A percentile compares a stretch with the other conserved stretches of the same genome.
Evolutionary conservation across 2,329 filamentous ascomycete species (phyloP).

Genomic region (Colletotrichum simmondsii): DNA sequence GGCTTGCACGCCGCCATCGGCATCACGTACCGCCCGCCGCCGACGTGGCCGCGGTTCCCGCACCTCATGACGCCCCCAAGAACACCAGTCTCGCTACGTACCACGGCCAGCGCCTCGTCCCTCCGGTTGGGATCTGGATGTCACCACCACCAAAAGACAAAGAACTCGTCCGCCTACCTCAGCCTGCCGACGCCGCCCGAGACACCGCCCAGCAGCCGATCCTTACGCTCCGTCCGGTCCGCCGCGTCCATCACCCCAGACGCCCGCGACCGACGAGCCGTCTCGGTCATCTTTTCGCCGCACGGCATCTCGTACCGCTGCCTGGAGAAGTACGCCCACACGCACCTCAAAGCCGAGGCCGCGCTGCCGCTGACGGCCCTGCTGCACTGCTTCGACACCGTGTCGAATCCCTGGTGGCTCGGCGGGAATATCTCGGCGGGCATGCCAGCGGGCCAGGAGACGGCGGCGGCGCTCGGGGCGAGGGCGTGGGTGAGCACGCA

Average conservation of each 20-base stretch:
- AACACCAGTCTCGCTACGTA: slow-evolving; percentile 39
- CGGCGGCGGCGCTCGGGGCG: slow-evolving; percentile 64
- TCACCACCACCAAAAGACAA: slow-evolving; percentile 7
- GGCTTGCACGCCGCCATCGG: slow-evolving; percentile 74
- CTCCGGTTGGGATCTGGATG: slow-evolving; percentile 16
- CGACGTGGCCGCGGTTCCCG: slow-evolving; percentile 38
- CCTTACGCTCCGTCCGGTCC: slow-evolving; percentile 49
- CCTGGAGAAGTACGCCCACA: slow-evolving; percentile 65
- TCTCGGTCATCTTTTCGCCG: slow-evolving; percentile 73
- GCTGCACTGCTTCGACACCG: slow-evolving; percentile 71
- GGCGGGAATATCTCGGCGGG: slow-evolving; percentile 69
- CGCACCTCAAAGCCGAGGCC: slow-evolving; percentile 65
- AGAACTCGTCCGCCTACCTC: slow-evolving; percentile 35
- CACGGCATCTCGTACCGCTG: slow-evolving; percentile 68
- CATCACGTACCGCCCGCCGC: slow-evolving; percentile 76
- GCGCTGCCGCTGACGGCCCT: slow-evolving; percentile 72
- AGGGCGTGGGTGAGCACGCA: slow-evolving; percentile 71
- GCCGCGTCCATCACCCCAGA: slow-evolving; percentile 44
- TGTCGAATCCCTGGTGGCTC: slow-evolving; percentile 70
- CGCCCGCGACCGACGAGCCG: slow-evolving; percentile 52
- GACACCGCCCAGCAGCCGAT: slow-evolving; percentile 42
- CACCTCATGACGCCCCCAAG: slow-evolving; percentile 21
- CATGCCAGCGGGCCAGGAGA: slow-evolving; percentile 65
- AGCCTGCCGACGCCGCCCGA: slow-evolving; percentile 48
- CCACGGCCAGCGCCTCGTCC: slow-evolving; percentile 22